These are phyloP conservation scores for Beauveria rudraprayagi DNA, from an alignment of 2,329 filamentous ascomycete species.

Conservation along the genomic window DNA sequence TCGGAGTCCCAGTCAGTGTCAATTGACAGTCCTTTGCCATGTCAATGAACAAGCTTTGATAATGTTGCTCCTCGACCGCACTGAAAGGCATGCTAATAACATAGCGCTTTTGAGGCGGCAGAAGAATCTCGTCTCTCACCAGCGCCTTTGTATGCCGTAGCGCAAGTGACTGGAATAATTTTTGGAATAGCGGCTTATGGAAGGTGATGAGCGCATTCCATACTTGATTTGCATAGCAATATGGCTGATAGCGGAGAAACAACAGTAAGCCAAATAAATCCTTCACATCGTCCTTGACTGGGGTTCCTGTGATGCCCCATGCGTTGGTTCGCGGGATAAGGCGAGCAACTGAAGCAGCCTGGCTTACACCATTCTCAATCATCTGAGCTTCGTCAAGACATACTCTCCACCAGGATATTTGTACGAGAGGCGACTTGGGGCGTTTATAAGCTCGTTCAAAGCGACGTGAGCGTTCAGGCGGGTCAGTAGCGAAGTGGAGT, in stretches of 20 bases:
- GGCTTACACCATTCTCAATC: conserved; percentile 81
- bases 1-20: conserved; percentile 53
- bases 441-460: conserved; percentile 58
- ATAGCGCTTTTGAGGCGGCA: conserved; percentile 78
- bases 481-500: conserved; percentile 64
- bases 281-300: conserved; percentile 67
- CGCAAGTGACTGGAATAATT: conserved; percentile 63
- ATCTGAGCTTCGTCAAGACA: conserved; percentile 78
- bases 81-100: conserved; percentile 88
- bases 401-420: conserved; percentile 82
- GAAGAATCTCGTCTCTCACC: conserved; percentile 66
- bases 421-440: conserved; percentile 66
- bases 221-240: conserved; percentile 51
- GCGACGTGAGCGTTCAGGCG: conserved; percentile 60
- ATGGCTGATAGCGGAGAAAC: conserved; percentile 75
- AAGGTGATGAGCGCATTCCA: conserved; percentile 60
- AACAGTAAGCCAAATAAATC: conserved; percentile 75
- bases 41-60: conserved; percentile 64
- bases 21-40: conserved; percentile 67
- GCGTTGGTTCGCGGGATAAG: conserved; percentile 76
- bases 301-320: conserved; percentile 87
- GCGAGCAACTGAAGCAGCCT: conserved; percentile 72
- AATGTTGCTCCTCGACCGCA: conserved; percentile 84
- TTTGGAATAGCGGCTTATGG: conserved; percentile 56
- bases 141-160: conserved; percentile 80